phyloP scores from a whole-genome alignment of 2,329 filamentous ascomycete genomes.

The Verticillium tricorpus region DNA sequence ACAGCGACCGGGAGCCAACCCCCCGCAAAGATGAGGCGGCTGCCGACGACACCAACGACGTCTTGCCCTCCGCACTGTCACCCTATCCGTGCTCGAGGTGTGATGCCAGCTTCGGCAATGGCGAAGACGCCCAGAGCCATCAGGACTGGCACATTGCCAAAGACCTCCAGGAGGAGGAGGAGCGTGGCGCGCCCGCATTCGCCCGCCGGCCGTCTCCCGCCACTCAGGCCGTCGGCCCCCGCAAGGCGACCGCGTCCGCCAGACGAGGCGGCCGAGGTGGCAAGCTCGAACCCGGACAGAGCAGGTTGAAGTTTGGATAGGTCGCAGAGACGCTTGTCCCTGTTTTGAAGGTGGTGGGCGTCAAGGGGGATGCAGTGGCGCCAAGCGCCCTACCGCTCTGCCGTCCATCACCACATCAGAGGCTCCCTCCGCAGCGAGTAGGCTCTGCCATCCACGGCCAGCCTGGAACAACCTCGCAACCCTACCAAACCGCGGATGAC shows the following conservation, averaged over 20 bases:
- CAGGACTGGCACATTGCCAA: conserved; percentile 93
- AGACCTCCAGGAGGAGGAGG: conserved; percentile 67
- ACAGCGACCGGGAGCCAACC: conserved; percentile 10
- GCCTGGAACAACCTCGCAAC: background rate
- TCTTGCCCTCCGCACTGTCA: background rate
- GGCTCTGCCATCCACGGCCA: background rate
- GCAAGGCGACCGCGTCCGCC: conserved; percentile 29
- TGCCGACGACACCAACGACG: conserved; percentile 9
- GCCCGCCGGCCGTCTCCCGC: conserved; percentile 26
- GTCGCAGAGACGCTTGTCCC: background rate
- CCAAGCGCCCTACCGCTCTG: background rate
- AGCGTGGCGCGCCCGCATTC: conserved; percentile 47
- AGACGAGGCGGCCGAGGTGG: conserved; percentile 29
- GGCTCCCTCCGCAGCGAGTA: too few species aligned
- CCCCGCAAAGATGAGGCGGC: background rate
- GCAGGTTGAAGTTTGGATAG: conserved; percentile 52
- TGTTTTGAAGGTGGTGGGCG: background rate
- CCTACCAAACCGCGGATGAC: background rate
- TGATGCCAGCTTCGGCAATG: conserved; percentile 50
- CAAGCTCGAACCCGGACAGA: conserved; percentile 54
- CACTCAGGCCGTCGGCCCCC: conserved; percentile 23
- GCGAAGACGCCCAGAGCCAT: conserved; percentile 66
- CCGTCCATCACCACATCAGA: too few species aligned
- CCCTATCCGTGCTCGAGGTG: conserved; percentile 61
- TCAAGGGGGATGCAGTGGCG: background rate